Base-by-base conservation (phyloP, 1,139 yeast species). In the Yamadazyma spencermartinsiae region DNA sequence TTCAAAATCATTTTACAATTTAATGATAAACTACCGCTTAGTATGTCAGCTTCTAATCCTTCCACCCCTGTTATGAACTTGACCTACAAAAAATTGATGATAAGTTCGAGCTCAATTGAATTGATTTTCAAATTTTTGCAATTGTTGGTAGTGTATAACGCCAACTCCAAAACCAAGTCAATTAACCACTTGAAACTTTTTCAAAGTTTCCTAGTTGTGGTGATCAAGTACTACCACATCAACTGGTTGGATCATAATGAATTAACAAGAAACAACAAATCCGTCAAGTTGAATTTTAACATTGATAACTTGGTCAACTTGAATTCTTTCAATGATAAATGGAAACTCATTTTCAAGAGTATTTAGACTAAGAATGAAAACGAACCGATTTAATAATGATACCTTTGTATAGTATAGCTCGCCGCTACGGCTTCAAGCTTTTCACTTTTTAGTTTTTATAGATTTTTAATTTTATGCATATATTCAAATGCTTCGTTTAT, bases 41-140 rank as follows among this genome's bases (percentile, higher is more conserved):
- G 74, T 51, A 56, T 70, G 36, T 65, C 73, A 13, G 76, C 76
- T 6, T 65, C 73, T n/a, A 72, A 74, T 4, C 75, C 76, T 4
- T 58, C 71, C 1, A 70, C 76, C 6, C 76, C 76, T 15, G 55
- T 69, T 4, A 40, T 65, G 19, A 28, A 28, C 11, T 42, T 46
- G 9, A 65, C 56, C 37, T 42, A 45, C 8, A 20, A 31, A 13
- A 39, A 19, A 34, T 28, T 32, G 12, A 33, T 44, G n/a, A 32
- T 32, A 16, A 47, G 49, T 35, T 65, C 71, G 2, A 57, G 68
- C 9, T 49, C 63, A 7, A 47, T 56, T 33, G 62, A 60, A 41
- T 45, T 68, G 28, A 46, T 64, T 11, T 52, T 51, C 33, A 63
- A 57, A 35, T 56, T 70, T 31, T 49, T 69, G 9, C 73, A 69